Conservation (phyloP, 805 yeast genomes). For the Wickerhamiella brachini region DNA sequence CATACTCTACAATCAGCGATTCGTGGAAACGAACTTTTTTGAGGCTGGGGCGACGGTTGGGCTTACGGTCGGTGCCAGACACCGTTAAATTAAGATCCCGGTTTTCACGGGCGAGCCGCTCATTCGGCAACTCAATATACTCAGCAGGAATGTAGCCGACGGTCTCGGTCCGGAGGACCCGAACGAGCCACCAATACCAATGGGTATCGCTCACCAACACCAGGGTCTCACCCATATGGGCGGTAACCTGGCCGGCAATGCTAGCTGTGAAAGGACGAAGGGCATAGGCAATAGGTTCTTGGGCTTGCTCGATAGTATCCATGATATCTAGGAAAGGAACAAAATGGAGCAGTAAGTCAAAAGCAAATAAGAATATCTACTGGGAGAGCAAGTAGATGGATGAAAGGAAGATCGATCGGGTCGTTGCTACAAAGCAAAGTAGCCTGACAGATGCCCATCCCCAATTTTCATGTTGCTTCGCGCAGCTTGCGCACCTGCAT, state of each 20-base stretch:
- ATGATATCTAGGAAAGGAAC: neutral
- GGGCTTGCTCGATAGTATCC: neutral
- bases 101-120: slow-evolving; percentile 79
- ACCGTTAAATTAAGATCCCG: slow-evolving; percentile 56
- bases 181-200: slow-evolving; percentile 93
- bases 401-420: neutral
- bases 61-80: neutral
- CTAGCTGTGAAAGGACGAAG: slow-evolving; percentile 81
- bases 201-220: slow-evolving; percentile 74
- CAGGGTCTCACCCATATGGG: slow-evolving; percentile 71
- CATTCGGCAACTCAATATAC: slow-evolving; percentile 79
- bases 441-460: neutral
- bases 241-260: slow-evolving; percentile 79
- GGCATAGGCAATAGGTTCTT: slow-evolving; percentile 45
- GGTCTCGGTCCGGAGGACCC: slow-evolving; percentile 41
- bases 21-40: neutral
- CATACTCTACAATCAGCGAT: neutral
- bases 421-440: neutral
- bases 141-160: slow-evolving; percentile 97
- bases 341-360: neutral
- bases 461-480: neutral
- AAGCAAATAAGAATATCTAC: neutral
- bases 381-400: neutral
- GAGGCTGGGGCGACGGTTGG: neutral
- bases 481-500: neutral